Evolutionary conservation across 208 protist genomes (phyloP), one percentile per base, ranked within the genome.

Genomic region (Crithidia brevicula): DNA sequence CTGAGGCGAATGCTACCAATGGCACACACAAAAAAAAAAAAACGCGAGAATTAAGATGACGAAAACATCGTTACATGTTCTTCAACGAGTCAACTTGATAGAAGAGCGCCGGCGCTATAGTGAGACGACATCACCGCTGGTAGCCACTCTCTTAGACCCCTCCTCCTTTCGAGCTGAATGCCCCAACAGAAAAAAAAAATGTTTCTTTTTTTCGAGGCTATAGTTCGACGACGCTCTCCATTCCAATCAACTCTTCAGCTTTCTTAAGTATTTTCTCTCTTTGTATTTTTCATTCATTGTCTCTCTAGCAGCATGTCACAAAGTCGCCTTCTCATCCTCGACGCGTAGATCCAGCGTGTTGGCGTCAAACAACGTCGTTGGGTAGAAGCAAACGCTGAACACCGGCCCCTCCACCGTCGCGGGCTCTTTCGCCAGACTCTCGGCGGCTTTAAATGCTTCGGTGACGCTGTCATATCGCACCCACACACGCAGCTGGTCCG

Each of bases 391-490:
- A 38, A 92, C 76, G 40, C 43, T 28, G 23, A 76, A 69, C 22
- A 50, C 16, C 20, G 68, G 67, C 79, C 77, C 85, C 0, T 16
- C 59, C 7, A 46, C 18, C 8, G 27, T 25, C 43, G 72, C 18
- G 23, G 25, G 38, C 40, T 54, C 69, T 27, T 63, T 70, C 13
- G 65, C 27, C n/a, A 94, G 68, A 2, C 34, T 67, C 70, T 94
- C 88, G 15, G 83, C 72, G 25, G 86, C 86, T 63, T 90, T 93
- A 64, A 96, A 94, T 8, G 86, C 88, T 59, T 82, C 84, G 13
- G 91, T 83, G 13, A 94, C 85, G 36, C 83, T 89, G 64, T 96
- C 88, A 45, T 93, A 91, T n/a, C 91, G 88, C 33, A 94, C 79
- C 45, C 92, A 83, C 27, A 96, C 57, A 13, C 91, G 88, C 36